Evolutionary conservation across 306 rosid species (phyloP), one percentile per base, ranked within the genome.

Genomic region (Luffa aegyptiaca): DNA sequence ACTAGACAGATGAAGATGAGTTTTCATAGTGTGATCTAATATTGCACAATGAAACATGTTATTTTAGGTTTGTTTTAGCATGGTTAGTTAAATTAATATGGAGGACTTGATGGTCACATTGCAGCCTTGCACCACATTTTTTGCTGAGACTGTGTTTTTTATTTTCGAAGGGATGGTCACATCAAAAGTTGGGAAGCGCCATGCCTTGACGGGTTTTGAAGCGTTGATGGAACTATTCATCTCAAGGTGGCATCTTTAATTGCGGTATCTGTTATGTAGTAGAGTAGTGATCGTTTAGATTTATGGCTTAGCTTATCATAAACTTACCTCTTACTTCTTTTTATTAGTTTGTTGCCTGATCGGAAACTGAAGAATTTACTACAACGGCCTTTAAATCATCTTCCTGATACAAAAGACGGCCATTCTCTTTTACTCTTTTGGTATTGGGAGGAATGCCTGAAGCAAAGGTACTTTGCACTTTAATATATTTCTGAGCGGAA

Each of bases 361-460:
- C 91, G 89, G 26, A 96, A 93, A 80, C 86, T 96, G 87, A 93
- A 96, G 94, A 88, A 79, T 84, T 83, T 96, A 82, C 79, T 93
- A 78, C 96, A 90, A 75, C 85, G 84, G 70, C 94, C 98, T 0
- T 65, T 95, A 55, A 85, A 90, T 82, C 86, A 82, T 77, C 55
- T 91, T 83, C 97, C 93, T 2, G 98, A 95, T 75, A 93, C 87
- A 62, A 95, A 90, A 82, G 99, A 95, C 81, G 99, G 99, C 39
- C 70, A 93, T 82, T 93, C 98, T 76, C 97, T 95, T 74, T 87
- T 95, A 37, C 94, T 95, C 56, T 87, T 93, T 77, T 95, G 99
- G 98, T 91, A 88, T 76, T 95, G 96, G 96, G 99, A 95, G 82
- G 99, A 95, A 68, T 93, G 96, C 85, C 84, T 95, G 92, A 95